These are phyloP conservation scores for Brassica nigra DNA, from an alignment of 345 rosid genomes.

Conservation along the genomic window DNA sequence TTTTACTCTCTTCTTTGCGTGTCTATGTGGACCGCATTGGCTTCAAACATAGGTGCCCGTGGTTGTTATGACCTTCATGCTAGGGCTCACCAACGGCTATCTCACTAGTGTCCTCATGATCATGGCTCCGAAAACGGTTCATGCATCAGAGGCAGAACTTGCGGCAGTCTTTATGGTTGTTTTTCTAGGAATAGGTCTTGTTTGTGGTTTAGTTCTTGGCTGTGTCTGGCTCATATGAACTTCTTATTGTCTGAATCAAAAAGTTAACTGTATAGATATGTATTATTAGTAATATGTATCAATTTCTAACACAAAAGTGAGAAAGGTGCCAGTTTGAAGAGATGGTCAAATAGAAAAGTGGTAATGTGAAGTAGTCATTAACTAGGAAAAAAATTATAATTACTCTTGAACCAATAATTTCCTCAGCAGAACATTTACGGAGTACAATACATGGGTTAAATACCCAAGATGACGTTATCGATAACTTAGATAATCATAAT, in stretches of 20 bases:
- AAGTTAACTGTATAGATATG: neutral
- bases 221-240: conserved; percentile 77
- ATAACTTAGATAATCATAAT: neutral
- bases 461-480: neutral
- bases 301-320: neutral
- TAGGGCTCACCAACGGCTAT: conserved; percentile 81
- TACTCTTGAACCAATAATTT: neutral
- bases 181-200: conserved; percentile 76
- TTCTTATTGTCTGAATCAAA: neutral
- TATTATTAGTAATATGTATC: neutral
- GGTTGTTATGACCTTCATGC: conserved; percentile 62
- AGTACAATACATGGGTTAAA: neutral
- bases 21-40: conserved; percentile 82
- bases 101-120: conserved; percentile 87
- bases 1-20: conserved; percentile 74
- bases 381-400: neutral
- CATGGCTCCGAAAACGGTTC: conserved; percentile 69
- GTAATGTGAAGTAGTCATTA: neutral
- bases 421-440: neutral
- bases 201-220: conserved; percentile 72
- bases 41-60: conserved; percentile 70
- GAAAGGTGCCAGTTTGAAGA: neutral
- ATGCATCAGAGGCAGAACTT: conserved; percentile 67
- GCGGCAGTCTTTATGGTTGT: conserved; percentile 78
- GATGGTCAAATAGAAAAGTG: neutral